Base-by-base conservation (phyloP, 495 filamentous ascomycete genomes). In the Aspergillus cristatus region DNA sequence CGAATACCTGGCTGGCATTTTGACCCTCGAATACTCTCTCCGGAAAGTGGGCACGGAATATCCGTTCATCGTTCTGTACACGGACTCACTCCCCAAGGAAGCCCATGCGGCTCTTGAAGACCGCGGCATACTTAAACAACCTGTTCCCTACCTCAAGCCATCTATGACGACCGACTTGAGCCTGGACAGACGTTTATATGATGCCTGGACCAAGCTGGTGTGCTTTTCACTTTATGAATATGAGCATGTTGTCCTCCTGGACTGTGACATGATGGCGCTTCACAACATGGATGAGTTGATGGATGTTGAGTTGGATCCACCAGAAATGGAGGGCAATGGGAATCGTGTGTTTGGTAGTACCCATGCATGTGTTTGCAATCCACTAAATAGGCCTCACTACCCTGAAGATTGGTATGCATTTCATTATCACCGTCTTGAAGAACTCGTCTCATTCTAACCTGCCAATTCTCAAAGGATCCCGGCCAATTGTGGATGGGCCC, bases 261-360 rank as follows among this genome's bases (percentile, higher is more conserved):
- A 93, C 57, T 78, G 78, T 47, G 86, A 93, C 57, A 93, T 90
- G 86, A 48, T 90, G 14, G 73, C 84, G 3, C 60, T 76, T 35
- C 60, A 66, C 40, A 87, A 87, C 53, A 90, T 93, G 81, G 86
- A 93, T 51, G 85, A 88, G 57, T 59, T 93, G 35, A 89, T 90
- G 82, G 77, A 83, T 4, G 18, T 91, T 5, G 55, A 68, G 45
- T 69, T 91, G 12, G 82, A 88, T 53, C 47, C 58, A 28, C 24
- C 24, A n/a, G 28, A n/a, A 11, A n/a, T 30, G 28, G 12, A n/a
- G 28, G 28, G 28, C 5, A 30, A 30, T 12, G 78, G 74, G 7
- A 37, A 67, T 29, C 63, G 68, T 18, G 77, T 87, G 7, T 86
- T 89, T 54, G 84, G 80, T 0, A 79, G 81, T 1, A 71, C 72